These are phyloP conservation scores for Podospora australis DNA, from an alignment of 495 filamentous ascomycete species.

Conservation along the genomic window DNA sequence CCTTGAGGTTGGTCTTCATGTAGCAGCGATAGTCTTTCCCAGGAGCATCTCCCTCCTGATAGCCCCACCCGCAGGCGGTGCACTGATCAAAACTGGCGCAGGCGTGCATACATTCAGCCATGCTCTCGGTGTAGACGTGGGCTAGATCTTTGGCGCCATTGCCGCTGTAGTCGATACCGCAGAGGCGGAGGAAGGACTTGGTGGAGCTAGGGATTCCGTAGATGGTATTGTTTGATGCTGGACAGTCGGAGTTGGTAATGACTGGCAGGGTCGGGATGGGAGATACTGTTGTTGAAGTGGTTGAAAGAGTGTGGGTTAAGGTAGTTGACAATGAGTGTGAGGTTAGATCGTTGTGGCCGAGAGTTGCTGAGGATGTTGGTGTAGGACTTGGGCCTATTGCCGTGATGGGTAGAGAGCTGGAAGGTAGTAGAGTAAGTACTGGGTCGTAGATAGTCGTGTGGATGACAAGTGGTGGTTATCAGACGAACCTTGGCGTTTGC, in stretches of 20 bases:
- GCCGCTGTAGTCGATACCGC: conserved; percentile 39
- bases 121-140: conserved; percentile 31
- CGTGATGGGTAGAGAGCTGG: conserved; percentile 3
- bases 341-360: neutral
- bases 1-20: conserved; percentile 35
- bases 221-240: conserved; percentile 37
- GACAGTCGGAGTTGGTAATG: conserved; percentile 28
- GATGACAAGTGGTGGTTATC: neutral
- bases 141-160: conserved; percentile 31
- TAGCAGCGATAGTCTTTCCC: conserved; percentile 35
- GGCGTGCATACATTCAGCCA: conserved; percentile 39
- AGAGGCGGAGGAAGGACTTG: conserved; percentile 38
- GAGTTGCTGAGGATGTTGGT: neutral
- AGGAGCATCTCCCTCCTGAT: conserved; percentile 31
- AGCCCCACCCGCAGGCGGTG: conserved; percentile 39
- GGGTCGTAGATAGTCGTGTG: too few relatives aligned
- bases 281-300: conserved; percentile 12
- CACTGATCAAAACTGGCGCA: conserved; percentile 37
- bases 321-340: neutral
- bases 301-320: neutral
- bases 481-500: conserved; percentile 19
- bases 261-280: conserved; percentile 10
- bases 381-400: neutral
- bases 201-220: conserved; percentile 37
- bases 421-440: too few relatives aligned